Base-by-base conservation (phyloP, 495 filamentous ascomycete genomes). In the Xylaria castorea region DNA sequence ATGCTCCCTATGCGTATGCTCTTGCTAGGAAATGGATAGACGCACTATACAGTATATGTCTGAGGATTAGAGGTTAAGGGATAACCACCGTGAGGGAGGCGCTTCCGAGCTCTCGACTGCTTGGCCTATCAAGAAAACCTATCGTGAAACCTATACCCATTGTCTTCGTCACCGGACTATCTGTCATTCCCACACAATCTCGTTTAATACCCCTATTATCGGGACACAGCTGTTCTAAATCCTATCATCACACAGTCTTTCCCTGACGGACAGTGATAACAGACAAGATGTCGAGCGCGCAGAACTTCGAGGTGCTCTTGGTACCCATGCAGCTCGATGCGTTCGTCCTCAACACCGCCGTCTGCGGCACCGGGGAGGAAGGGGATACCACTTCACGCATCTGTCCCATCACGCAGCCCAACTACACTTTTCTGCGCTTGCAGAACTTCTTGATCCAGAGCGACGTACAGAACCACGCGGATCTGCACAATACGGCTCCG, bases 381-480 rank as follows among this genome's bases (percentile, higher is more conserved):
- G 71, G 60, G 58, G n/a, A 70, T 9, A 66, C 74, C 14, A 53
- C 34, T 11, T 75, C 81, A 22, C 80, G 80, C 27, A 87, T 89
- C 46, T 81, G 81, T 1, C 87, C 88, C 16, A 84, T 89, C 63
- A 84, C 83, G 1, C 87, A 89, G 75, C 88, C 6, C n/a, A 87
- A 89, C 75, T 90, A 88, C 75, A 84, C 80, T 8, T 81, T 79
- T 44, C 82, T 90, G 0, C 84, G 83, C 0, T 75, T 86, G 7
- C 71, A 83, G 5, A 72, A 82, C 30, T 55, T 50, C 40, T 3
- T 80, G 7, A 61, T 85, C 9, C 80, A 86, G 40, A 73, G 73
- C 64, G 88, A 89, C 73, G 63, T 89, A 5, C 76, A 82, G 8
- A 57, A 76, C 22, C 83, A 81, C 44, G 73, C 80, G 38, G 85